Evolutionary conservation across 2,329 filamentous ascomycete species (phyloP).

Genomic region (Myotisia sp.): DNA sequence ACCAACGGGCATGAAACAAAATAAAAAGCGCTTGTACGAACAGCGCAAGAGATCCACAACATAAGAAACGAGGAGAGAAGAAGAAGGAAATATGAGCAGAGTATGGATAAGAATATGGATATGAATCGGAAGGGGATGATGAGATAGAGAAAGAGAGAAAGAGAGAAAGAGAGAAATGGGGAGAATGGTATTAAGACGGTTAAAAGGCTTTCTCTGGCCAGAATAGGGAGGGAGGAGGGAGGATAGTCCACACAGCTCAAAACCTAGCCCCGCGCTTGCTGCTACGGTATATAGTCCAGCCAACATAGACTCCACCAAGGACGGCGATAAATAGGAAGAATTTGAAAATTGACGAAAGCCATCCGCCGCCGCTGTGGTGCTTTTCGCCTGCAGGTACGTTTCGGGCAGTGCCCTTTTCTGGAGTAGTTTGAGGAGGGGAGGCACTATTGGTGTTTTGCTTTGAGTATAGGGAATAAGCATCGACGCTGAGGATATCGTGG

Average conservation of each 20-base stretch:
- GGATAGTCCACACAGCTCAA: slow-evolving; percentile 12
- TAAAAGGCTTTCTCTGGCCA: background rate
- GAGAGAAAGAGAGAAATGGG: slow-evolving; percentile 1
- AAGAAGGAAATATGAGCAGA: background rate
- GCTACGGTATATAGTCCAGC: slow-evolving; percentile 68
- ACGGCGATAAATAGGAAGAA: slow-evolving; percentile 59
- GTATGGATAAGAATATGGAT: background rate
- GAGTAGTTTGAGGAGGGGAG: slow-evolving; percentile 14
- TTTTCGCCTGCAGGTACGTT: slow-evolving; percentile 15
- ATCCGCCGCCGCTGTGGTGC: slow-evolving; percentile 35
- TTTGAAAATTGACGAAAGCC: slow-evolving; percentile 68
- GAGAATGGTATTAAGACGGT: too few relatives aligned
- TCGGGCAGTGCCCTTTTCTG: slow-evolving; percentile 14
- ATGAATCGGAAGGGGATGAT: background rate
- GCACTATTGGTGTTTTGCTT: slow-evolving; percentile 28
- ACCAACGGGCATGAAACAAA: background rate
- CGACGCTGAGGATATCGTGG: slow-evolving; percentile 84
- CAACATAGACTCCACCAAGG: slow-evolving; percentile 63
- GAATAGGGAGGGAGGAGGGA: too few relatives aligned
- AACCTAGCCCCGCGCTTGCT: slow-evolving; percentile 32
- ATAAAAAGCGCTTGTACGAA: slow-evolving; percentile 4
- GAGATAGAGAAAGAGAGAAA: slow-evolving; percentile 1
- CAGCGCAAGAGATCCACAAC: background rate
- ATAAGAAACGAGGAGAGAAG: background rate
- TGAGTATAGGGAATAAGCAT: slow-evolving; percentile 77